Conservation (phyloP, 345 rosid species). For the Crucihimalaya himalaica region DNA sequence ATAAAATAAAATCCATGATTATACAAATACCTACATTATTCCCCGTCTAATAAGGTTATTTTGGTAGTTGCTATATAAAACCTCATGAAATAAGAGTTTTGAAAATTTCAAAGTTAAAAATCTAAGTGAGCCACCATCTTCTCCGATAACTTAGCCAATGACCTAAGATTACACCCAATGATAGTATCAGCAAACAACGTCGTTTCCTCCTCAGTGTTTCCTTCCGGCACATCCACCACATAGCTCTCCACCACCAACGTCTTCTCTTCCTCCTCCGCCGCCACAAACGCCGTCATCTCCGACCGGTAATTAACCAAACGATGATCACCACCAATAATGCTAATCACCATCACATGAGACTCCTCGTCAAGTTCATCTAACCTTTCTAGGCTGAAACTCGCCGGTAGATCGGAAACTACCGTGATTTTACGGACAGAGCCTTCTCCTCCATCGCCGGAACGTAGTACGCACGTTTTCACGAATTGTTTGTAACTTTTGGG, state of each 20-base stretch:
- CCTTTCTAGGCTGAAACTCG: conserved; percentile 52
- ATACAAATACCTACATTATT: not conserved
- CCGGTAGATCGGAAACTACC: conserved; percentile 65
- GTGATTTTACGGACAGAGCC: conserved; percentile 58
- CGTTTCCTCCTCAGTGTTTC: conserved; percentile 61
- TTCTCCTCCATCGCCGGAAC: conserved; percentile 48
- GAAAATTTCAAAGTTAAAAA: not conserved
- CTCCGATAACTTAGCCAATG: conserved; percentile 55
- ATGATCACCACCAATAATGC: conserved; percentile 69
- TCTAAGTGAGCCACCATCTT: conserved; percentile 37
- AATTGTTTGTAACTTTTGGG: conserved; percentile 66
- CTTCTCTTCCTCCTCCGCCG: conserved; percentile 38
- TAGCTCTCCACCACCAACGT: conserved; percentile 63
- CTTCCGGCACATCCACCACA: conserved; percentile 66
- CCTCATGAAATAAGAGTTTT: not conserved
- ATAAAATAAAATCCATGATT: not conserved
- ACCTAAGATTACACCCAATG: conserved; percentile 57
- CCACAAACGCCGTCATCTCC: conserved; percentile 45
- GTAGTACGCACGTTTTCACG: conserved; percentile 52
- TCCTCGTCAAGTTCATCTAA: conserved; percentile 65
- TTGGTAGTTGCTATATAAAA: not conserved
- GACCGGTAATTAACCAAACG: conserved; percentile 62
- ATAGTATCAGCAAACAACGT: conserved; percentile 56
- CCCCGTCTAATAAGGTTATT: not conserved
- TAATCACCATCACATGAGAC: conserved; percentile 51